These are phyloP conservation scores for Aspergillus jensenii DNA, from an alignment of 2,329 filamentous ascomycete genomes.

Conservation along the genomic window DNA sequence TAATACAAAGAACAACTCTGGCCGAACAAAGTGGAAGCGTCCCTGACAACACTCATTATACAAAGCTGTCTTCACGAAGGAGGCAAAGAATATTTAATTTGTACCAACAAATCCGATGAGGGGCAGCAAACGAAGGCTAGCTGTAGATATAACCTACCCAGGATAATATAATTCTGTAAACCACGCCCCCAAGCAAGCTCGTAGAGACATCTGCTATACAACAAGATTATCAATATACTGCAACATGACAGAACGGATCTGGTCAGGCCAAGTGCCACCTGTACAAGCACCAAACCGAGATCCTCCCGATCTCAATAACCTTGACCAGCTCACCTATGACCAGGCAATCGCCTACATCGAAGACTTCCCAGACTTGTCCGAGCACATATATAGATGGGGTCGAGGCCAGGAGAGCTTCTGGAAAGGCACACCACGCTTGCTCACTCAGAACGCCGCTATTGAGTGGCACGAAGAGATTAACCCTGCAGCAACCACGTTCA, in stretches of 20 bases:
- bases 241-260: background rate
- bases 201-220: background rate
- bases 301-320: background rate
- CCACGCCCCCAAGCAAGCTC: no score
- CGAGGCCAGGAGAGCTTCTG: background rate
- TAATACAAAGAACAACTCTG: no score
- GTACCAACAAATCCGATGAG: no score
- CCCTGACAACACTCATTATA: no score
- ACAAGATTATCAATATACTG: background rate
- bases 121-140: no score
- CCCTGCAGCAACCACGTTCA: background rate
- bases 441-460: no score
- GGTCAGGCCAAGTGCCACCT: background rate
- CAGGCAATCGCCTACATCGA: background rate
- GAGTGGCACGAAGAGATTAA: background rate
- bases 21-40: no score
- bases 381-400: background rate
- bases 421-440: background rate
- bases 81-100: no score
- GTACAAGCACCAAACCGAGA: background rate
- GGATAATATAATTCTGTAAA: no score
- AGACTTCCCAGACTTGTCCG: background rate
- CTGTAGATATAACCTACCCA: no score
- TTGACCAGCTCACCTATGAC: background rate
- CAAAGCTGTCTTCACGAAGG: no score